These are phyloP conservation scores for Xylariaceae sp. DNA, from an alignment of 2,329 filamentous ascomycete genomes.

Conservation along the genomic window DNA sequence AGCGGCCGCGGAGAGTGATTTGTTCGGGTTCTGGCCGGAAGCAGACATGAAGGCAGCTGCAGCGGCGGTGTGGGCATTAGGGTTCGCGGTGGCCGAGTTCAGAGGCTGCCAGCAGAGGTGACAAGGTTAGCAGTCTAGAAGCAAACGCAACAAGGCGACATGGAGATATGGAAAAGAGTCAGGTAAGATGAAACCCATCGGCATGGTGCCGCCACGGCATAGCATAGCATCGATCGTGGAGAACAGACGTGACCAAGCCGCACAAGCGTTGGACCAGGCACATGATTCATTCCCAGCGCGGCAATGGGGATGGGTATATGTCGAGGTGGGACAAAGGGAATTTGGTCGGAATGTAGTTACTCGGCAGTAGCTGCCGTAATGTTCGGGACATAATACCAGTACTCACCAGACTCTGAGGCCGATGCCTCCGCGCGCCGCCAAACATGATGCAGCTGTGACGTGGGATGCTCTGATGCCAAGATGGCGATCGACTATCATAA, in stretches of 20 bases:
- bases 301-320: no score
- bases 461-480: slow-evolving; percentile 21
- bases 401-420: slow-evolving; percentile 48
- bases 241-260: no score
- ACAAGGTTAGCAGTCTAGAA: background rate
- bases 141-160: background rate
- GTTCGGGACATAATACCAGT: background rate
- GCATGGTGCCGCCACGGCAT: no score
- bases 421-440: slow-evolving; percentile 46
- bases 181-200: background rate
- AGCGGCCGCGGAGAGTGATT: slow-evolving; percentile 74
- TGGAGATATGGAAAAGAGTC: background rate
- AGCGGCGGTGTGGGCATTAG: slow-evolving; percentile 75
- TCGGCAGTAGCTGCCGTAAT: background rate
- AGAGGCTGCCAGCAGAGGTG: slow-evolving; percentile 47
- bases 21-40: slow-evolving; percentile 55
- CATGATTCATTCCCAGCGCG: no score
- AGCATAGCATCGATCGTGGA: no score
- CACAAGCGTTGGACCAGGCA: no score
- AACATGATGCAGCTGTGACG: slow-evolving; percentile 39
- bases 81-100: slow-evolving; percentile 60
- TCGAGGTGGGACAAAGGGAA: no score
- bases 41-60: slow-evolving; percentile 71
- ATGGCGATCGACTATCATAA: slow-evolving; percentile 18
- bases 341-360: no score